Evolutionary conservation across 2,329 filamentous ascomycete species (phyloP), one percentile per base, ranked within the genome.

Genomic region (Fusarium penzigii): DNA sequence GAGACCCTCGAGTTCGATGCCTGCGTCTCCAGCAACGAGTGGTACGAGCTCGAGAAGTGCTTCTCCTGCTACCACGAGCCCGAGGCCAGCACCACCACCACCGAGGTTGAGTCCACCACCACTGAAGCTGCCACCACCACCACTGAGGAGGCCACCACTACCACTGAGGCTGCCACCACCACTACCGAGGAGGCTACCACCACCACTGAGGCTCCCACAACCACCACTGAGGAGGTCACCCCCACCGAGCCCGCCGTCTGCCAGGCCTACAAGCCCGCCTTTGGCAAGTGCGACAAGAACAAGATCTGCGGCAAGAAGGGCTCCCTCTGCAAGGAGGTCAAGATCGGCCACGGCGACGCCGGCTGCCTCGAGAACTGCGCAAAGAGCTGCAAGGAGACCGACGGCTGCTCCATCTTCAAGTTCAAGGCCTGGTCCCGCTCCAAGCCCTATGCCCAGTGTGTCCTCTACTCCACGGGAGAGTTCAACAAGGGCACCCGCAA

Each of bases 301-400:
- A 55, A 57, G 14, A 17, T 45, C 46, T 59, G 57, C n/a, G 57
- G 54, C 5, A 48, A 51, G 1, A 29, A 14, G 1, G 57, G 57
- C 9, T 32, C 44, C 7, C 51, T 59, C 48, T 50, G 51, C 32
- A 29, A 60, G 11, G 57, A 52, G 34, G 29, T 34, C 1, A 41
- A 29, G 7, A 60, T 58, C 5, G 39, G 29, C 4, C 25, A 11
- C 2, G 56, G 51, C 6, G 51, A 59, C 48, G 17, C 16, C 20
- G 49, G 55, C 13, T 55, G 48, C 48, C 47, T 60, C 6, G 57
- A 55, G 32, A 52, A 46, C 42, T 59, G 57, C 40, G 57, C 57
- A 29, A 59, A 59, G 57, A 59, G 54, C 51, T 59, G 57, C 20
- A 58, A 61, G 4, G 20, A 52, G 36, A 40, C 40, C 6, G 51